A percentile compares a stretch with the other conserved stretches of the same genome.
phyloP scores from a whole-genome alignment of 306 rosid species.

The Vigna angularis region DNA sequence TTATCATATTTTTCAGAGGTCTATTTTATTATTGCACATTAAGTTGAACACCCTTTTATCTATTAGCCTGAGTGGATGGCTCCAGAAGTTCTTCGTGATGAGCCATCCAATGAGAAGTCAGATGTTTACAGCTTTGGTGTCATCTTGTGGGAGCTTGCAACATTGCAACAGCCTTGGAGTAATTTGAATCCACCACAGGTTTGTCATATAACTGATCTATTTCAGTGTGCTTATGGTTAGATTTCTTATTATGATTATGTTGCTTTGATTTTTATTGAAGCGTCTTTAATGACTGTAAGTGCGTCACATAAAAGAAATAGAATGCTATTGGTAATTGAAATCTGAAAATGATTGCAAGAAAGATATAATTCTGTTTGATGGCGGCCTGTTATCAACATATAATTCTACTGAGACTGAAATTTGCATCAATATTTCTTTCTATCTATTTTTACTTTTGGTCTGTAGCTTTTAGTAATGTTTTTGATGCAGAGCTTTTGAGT shows the following conservation, averaged over 20 bases:
- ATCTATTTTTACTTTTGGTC: not conserved
- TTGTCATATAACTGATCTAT: conserved; percentile 19
- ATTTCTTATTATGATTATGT: conserved; percentile 11
- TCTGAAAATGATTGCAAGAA: conserved; percentile 27
- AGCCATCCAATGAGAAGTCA: conserved; percentile 22
- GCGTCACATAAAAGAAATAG: not conserved
- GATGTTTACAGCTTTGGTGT: conserved; percentile 79
- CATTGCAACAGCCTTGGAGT: conserved; percentile 84
- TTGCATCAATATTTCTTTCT: conserved; percentile 2
- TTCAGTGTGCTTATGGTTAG: conserved; percentile 5
- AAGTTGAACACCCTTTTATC: conserved; percentile 15
- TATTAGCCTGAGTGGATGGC: conserved; percentile 34
- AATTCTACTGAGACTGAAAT: conserved; percentile 18
- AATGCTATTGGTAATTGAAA: conserved; percentile 10
- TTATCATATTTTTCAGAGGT: not conserved
- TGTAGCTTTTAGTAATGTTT: not conserved
- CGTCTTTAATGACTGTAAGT: conserved; percentile 8
- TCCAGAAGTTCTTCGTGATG: conserved; percentile 26
- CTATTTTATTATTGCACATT: not conserved
- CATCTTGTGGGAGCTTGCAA: conserved; percentile 86
- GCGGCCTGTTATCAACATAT: not conserved
- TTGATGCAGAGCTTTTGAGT: conserved; percentile 25
- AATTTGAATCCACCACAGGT: conserved; percentile 89
- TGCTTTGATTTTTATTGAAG: not conserved
- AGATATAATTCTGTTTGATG: not conserved